Base-by-base conservation (phyloP, 768 basidiomycete genomes). In the Tricholomella constricta region DNA sequence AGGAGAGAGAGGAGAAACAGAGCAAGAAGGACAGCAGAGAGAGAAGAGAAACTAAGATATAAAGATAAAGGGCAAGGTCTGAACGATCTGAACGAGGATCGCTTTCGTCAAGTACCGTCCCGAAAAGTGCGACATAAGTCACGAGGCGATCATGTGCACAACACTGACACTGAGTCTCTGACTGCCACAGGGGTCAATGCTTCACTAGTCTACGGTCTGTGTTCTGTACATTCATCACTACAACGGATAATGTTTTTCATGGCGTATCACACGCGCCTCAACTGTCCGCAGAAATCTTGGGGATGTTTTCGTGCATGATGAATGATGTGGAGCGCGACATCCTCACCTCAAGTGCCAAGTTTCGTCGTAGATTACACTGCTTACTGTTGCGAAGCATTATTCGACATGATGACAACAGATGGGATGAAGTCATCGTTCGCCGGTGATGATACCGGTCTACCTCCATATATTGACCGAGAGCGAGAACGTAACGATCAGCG, bases 71-170 rank as follows among this genome's bases (percentile, higher is more conserved):
- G 40, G 17, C 57, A 65, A 65, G 63, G 66, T 61, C 65, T 64
- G 58, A 65, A 59, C 50, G 62, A 56, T 56, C 66, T 67, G 50
- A 65, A 64, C 62, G 63, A 61, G 70, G 71, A 55, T 53, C 54
- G 49, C 69, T 72, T 62, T 65, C 64, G 60, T 36, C 54, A 55
- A 55, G 67, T 67, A 60, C 66, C 54, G 45, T 52, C n/a, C 40
- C 42, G 38, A 32, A n/a, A 27, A 15, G 20, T 56, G 47, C 51
- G 51, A 59, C 51, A 52, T 49, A 19, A 14, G 49, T 58, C 53
- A 58, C 57, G 46, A 38, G 56, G 17, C 23, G 17, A 32, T 54
- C 53, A 58, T 55, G 45, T 51, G 53, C 25, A 14, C 42, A 14
- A 26, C 34, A 41, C 37, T 26, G 22, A 17, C 43, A 35, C 17